A percentile compares a stretch with the other conserved stretches of the same genome.
phyloP scores from a whole-genome alignment of 768 basidiomycete genomes.

The Lentinula lateritia region DNA sequence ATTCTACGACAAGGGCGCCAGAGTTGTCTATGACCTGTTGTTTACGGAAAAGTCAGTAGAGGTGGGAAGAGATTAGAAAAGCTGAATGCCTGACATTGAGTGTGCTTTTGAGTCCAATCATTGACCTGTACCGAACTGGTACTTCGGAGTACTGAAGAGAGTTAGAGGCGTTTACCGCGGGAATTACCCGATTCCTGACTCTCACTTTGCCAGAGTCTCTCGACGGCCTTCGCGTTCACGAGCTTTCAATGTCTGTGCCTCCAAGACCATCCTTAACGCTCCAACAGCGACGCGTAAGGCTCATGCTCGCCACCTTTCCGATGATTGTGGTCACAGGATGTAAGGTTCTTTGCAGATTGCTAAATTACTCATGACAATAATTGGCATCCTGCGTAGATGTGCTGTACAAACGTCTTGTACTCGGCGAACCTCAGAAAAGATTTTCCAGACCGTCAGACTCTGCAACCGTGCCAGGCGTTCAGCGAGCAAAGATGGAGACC shows the following conservation, averaged over 20 bases:
- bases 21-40: constrained; percentile 93
- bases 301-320: constrained; percentile 3
- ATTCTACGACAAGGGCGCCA: constrained; percentile 90
- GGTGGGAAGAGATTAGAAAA: neutral
- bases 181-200: too few relatives aligned
- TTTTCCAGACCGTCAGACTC: neutral
- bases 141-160: neutral
- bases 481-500: neutral
- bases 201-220: too few relatives aligned
- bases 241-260: neutral
- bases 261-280: neutral
- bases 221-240: too few relatives aligned
- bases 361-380: neutral
- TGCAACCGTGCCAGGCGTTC: neutral
- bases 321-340: constrained; percentile 8
- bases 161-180: neutral
- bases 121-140: constrained; percentile 21
- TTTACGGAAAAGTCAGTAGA: neutral
- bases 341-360: neutral
- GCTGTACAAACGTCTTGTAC: constrained; percentile 3
- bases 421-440: neutral
- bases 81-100: constrained; percentile 59
- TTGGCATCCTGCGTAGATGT: neutral
- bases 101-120: constrained; percentile 94
- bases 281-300: constrained; percentile 1